Evolutionary conservation across 768 basidiomycete species (phyloP).

Genomic region (Phlegmacium glaucopus): DNA sequence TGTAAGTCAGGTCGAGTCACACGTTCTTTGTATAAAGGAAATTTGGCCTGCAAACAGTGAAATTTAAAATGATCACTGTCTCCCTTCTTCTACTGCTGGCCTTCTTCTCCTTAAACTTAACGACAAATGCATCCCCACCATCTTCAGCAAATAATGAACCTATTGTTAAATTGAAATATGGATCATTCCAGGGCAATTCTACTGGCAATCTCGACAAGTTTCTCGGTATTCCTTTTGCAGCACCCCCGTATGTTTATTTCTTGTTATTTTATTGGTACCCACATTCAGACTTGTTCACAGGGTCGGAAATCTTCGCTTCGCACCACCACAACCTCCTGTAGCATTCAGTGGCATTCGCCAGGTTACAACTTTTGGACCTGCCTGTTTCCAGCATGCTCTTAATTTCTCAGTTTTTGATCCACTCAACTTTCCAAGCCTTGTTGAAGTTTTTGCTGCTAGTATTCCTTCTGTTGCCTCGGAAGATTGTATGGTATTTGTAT

Average conservation of each 20-base stretch:
- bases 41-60: too few species aligned
- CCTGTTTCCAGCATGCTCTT: constrained; percentile 37
- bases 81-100: too few species aligned
- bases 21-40: too few species aligned
- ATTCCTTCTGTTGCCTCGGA: constrained; percentile 13
- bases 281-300: too few species aligned
- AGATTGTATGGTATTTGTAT: constrained; percentile 20
- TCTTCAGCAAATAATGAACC: background rate
- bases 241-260: constrained; percentile 29
- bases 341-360: constrained; percentile 28
- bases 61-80: too few species aligned
- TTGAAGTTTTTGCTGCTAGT: too few species aligned
- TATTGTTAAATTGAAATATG: constrained; percentile 6
- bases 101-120: too few species aligned
- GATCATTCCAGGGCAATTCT: constrained; percentile 7
- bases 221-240: constrained; percentile 39
- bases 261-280: too few species aligned
- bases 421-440: background rate
- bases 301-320: constrained; percentile 31
- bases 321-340: constrained; percentile 24
- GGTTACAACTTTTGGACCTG: constrained; percentile 33
- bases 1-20: too few species aligned
- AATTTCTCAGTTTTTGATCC: background rate
- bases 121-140: background rate
- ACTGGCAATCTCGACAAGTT: constrained; percentile 16